Evolutionary conservation across 2,329 filamentous ascomycete species (phyloP).

Genomic region (Fusarium sambucinum): DNA sequence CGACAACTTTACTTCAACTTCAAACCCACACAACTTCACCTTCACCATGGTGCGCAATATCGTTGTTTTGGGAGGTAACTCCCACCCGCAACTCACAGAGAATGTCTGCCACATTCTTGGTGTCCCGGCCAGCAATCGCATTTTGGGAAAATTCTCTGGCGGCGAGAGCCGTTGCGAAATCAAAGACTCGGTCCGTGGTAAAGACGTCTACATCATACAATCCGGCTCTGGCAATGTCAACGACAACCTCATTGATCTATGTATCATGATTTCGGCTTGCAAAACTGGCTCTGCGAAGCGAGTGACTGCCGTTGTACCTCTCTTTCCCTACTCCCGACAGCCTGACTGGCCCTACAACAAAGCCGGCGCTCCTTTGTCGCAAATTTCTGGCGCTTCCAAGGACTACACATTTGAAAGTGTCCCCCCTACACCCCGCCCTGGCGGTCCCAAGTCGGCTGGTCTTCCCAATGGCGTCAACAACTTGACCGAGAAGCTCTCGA

Average conservation of each 20-base stretch:
- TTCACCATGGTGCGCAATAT: conserved; percentile 89
- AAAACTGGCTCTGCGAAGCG: conserved; percentile 92
- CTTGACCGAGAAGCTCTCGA: conserved; percentile 79
- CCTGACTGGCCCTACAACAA: conserved; percentile 98
- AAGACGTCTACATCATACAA: conserved; percentile 99
- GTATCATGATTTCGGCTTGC: conserved; percentile 99
- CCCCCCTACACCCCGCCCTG: conserved; percentile 84
- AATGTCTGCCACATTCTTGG: conserved; percentile 90
- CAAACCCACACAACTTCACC: conserved; percentile 33
- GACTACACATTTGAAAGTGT: conserved; percentile 93
- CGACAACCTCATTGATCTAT: conserved; percentile 94
- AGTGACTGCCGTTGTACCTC: conserved; percentile 91
- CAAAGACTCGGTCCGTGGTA: conserved; percentile 93
- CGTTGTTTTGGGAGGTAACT: conserved; percentile 91
- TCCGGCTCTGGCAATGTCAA: conserved; percentile 93
- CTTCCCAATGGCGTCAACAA: conserved; percentile 75
- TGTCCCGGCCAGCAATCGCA: conserved; percentile 84
- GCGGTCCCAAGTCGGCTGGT: conserved; percentile 73
- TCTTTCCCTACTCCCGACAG: conserved; percentile 97
- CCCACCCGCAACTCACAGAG: conserved; percentile 88
- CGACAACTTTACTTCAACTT: conserved; percentile 18
- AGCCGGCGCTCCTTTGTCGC: conserved; percentile 86
- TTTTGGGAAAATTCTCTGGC: conserved; percentile 91
- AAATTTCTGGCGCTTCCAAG: conserved; percentile 61
- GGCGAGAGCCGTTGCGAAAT: conserved; percentile 97